Evolutionary conservation across 306 rosid species (phyloP).

Genomic region (Vigna reflexopilosa): DNA sequence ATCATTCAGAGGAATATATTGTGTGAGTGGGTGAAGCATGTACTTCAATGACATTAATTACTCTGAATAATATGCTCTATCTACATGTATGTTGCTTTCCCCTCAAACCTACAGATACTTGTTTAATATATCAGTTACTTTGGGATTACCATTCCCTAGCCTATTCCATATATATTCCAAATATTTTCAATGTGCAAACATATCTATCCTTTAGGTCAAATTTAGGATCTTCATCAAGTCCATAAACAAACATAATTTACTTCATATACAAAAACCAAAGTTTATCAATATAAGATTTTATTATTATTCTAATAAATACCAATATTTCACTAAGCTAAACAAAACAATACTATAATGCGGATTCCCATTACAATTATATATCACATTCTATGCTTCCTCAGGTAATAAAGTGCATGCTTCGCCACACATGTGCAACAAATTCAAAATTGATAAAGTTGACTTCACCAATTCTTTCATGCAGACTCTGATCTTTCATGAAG

Average conservation of each 20-base stretch:
- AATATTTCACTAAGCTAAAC: conserved; percentile 52
- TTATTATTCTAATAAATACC: conserved; percentile 46
- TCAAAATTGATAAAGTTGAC: conserved; percentile 47
- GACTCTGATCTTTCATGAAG: conserved; percentile 47
- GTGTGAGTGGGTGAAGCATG: not conserved
- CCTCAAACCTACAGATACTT: conserved; percentile 9
- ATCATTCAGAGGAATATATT: conserved; percentile 12
- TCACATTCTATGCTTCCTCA: conserved; percentile 73
- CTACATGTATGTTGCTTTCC: not conserved
- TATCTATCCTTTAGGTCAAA: conserved; percentile 50
- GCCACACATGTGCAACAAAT: conserved; percentile 37
- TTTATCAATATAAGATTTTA: conserved; percentile 48
- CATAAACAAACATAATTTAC: conserved; percentile 41
- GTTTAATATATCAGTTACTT: conserved; percentile 39
- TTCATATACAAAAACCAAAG: conserved; percentile 47
- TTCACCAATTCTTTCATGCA: conserved; percentile 48
- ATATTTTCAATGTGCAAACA: conserved; percentile 27
- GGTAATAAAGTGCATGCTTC: conserved; percentile 55
- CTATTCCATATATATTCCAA: conserved; percentile 23
- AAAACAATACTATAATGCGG: conserved; percentile 49
- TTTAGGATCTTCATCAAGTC: conserved; percentile 46
- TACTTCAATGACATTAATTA: conserved; percentile 1
- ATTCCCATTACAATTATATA: conserved; percentile 47
- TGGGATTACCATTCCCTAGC: conserved; percentile 35
- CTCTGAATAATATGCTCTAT: conserved; percentile 9